A percentile compares a stretch with the other conserved stretches of the same genome.
Evolutionary conservation across 305 asterid genomes (phyloP).

Genomic region (Solanum hybrid): DNA sequence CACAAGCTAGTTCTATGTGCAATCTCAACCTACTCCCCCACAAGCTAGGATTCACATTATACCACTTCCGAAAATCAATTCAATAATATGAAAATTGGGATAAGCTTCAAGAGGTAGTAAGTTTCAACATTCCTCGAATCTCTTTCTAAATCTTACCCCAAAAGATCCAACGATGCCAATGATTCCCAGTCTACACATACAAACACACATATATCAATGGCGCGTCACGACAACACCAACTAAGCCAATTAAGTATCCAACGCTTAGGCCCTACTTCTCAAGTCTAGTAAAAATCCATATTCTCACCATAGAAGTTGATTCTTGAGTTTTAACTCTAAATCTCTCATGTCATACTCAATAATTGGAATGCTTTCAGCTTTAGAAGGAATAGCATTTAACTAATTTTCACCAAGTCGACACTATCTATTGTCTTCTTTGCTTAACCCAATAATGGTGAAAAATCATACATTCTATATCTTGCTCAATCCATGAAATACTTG

Average conservation of each 20-base stretch:
- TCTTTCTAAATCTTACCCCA: not conserved
- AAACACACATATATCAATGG: not conserved
- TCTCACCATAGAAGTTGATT: not conserved
- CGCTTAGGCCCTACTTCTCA: not conserved
- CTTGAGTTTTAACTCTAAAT: not conserved
- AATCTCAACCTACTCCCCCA: too few relatives aligned
- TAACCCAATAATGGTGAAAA: not conserved
- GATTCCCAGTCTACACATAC: not conserved
- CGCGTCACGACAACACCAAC: not conserved
- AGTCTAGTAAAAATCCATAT: not conserved
- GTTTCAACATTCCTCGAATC: not conserved
- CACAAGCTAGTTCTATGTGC: not conserved
- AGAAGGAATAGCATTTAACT: not conserved
- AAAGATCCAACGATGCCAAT: not conserved
- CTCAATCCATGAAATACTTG: not conserved
- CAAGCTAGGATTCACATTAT: not conserved
- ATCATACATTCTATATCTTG: not conserved
- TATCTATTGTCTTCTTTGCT: not conserved
- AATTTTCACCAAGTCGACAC: not conserved
- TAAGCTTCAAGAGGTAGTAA: not conserved
- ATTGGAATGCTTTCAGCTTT: not conserved
- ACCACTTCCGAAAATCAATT: not conserved
- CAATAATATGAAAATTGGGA: not conserved
- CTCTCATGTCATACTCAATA: not conserved
- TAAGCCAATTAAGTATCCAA: not conserved